These are phyloP conservation scores for Sporisorium exsertum DNA, from an alignment of 1,284 basidiomycete species.

Conservation along the genomic window DNA sequence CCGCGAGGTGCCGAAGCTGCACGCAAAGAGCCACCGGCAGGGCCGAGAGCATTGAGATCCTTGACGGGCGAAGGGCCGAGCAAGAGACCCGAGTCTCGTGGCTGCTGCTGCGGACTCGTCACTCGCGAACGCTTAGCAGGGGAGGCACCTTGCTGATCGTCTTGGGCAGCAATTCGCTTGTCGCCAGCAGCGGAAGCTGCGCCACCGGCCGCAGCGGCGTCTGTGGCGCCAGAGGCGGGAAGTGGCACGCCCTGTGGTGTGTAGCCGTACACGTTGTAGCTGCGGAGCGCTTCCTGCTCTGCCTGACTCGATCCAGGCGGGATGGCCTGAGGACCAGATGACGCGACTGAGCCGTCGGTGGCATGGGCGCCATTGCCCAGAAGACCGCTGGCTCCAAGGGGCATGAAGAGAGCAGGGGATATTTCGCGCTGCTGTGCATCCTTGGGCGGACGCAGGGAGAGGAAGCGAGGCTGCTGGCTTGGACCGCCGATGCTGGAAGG, in stretches of 20 bases:
- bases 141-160: conserved; percentile 24
- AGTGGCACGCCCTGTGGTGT: conserved; percentile 58
- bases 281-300: conserved; percentile 53
- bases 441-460: conserved; percentile 58
- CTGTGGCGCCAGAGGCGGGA: conserved; percentile 16
- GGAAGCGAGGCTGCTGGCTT: conserved; percentile 61
- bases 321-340: conserved; percentile 41
- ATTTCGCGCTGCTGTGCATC: conserved; percentile 38
- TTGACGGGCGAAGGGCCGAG: conserved; percentile 61
- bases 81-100: conserved; percentile 21
- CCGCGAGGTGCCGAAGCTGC: conserved; percentile 56
- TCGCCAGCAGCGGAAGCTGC: conserved; percentile 7
- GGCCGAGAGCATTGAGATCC: conserved; percentile 64
- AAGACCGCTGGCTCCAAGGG: conserved; percentile 49
- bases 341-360: conserved; percentile 4
- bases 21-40: conserved; percentile 53
- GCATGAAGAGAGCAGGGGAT: conserved; percentile 50
- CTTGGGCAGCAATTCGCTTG: conserved; percentile 27
- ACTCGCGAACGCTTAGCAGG: conserved; percentile 49
- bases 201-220: not conserved
- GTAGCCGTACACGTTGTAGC: conserved; percentile 59
- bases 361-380: conserved; percentile 34
- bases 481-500: conserved; percentile 41
- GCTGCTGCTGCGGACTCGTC: conserved; percentile 27
- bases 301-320: conserved; percentile 59